Evolutionary conservation across 2,329 filamentous ascomycete species (phyloP).

Genomic region (Cercospora brassicicola): DNA sequence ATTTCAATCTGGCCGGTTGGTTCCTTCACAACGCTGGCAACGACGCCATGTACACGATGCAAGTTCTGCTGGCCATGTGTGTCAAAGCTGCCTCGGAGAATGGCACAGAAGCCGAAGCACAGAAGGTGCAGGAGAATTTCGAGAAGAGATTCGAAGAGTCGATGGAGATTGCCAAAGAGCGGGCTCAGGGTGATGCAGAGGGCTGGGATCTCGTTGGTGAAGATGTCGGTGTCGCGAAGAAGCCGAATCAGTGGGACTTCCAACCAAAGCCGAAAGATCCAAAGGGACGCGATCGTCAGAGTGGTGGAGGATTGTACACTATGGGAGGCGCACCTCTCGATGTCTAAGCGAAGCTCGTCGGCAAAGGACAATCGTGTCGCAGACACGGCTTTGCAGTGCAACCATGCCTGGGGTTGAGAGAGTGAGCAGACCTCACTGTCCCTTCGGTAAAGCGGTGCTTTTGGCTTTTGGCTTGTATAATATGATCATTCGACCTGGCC

Average conservation of each 20-base stretch:
- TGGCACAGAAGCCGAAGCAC: slow-evolving; percentile 34
- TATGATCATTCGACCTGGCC: background rate
- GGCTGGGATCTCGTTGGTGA: slow-evolving; percentile 43
- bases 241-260: slow-evolving; percentile 18
- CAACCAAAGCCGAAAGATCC: slow-evolving; percentile 16
- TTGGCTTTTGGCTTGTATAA: background rate
- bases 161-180: slow-evolving; percentile 32
- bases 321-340: slow-evolving; percentile 29
- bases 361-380: background rate
- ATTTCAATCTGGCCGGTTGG: slow-evolving; percentile 64
- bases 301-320: slow-evolving; percentile 24
- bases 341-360: slow-evolving; percentile 17
- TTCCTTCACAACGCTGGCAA: slow-evolving; percentile 43
- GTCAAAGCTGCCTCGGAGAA: slow-evolving; percentile 44
- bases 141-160: slow-evolving; percentile 34
- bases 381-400: background rate
- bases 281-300: background rate
- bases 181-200: slow-evolving; percentile 40
- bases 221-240: slow-evolving; percentile 37
- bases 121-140: slow-evolving; percentile 31
- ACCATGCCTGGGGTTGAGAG: background rate
- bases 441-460: background rate
- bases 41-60: slow-evolving; percentile 41
- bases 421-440: background rate
- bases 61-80: slow-evolving; percentile 65